Conservation (phyloP, 345 rosid species). For the Lumnitzera littorea region DNA sequence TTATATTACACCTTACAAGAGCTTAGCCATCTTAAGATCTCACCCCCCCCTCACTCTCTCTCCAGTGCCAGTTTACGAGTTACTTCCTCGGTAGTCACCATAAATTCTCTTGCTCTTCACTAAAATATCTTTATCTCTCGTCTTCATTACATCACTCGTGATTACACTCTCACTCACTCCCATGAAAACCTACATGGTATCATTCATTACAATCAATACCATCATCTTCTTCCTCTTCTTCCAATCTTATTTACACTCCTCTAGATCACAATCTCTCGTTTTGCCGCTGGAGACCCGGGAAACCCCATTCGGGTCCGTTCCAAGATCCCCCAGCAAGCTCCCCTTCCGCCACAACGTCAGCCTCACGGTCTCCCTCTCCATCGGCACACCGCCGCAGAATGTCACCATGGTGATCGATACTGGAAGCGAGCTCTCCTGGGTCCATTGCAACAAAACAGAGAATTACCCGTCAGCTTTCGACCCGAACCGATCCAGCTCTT, state of each 20-base stretch:
- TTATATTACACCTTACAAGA: too few relatives aligned
- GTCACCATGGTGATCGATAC: constrained; percentile 89
- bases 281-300: constrained; percentile 54
- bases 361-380: constrained; percentile 66
- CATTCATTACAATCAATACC: too few relatives aligned
- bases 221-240: constrained; percentile 7
- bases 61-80: too few relatives aligned
- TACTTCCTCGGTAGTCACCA: too few relatives aligned
- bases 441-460: constrained; percentile 54
- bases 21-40: too few relatives aligned
- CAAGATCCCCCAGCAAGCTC: constrained; percentile 57
- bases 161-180: too few relatives aligned
- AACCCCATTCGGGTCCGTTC: constrained; percentile 27
- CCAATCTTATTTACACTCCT: constrained; percentile 13
- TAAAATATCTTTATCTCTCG: too few relatives aligned
- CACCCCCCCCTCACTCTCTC: too few relatives aligned
- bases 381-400: constrained; percentile 86
- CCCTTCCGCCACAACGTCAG: constrained; percentile 75
- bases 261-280: constrained; percentile 24
- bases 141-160: too few relatives aligned
- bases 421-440: constrained; percentile 92
- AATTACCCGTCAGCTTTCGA: constrained; percentile 34
- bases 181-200: too few relatives aligned
- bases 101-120: too few relatives aligned
- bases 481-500: constrained; percentile 59